These are phyloP conservation scores for Miscanthus sacchariflorus DNA, from an alignment of 202 grass and related monocot species.

Conservation along the genomic window DNA sequence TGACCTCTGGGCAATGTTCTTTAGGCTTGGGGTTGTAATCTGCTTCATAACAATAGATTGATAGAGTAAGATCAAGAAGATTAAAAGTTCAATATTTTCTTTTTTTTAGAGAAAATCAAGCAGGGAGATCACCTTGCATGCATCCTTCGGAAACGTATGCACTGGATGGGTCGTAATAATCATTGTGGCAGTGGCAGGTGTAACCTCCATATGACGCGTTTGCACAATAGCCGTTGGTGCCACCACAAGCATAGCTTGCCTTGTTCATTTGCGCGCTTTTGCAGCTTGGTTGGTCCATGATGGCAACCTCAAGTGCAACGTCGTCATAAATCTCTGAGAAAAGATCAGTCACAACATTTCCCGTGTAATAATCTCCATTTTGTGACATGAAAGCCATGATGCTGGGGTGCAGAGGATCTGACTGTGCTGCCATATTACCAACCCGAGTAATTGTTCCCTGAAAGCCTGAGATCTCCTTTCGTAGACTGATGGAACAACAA, in stretches of 20 bases:
- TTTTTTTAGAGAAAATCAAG: neutral
- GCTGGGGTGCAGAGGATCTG: no score
- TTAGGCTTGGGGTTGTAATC: neutral
- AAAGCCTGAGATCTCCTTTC: neutral
- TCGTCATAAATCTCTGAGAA: accelerated
- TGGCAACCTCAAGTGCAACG: accelerated
- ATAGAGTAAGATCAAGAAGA: neutral
- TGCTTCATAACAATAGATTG: neutral
- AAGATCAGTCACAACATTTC: accelerated
- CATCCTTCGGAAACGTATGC: constrained; percentile 36
- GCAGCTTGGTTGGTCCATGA: constrained; percentile 35
- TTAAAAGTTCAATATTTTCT: neutral
- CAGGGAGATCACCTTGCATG: neutral
- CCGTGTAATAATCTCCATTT: accelerated
- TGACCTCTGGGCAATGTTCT: neutral
- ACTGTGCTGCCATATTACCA: no score
- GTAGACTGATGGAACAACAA: neutral
- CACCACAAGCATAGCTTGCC: constrained; percentile 12
- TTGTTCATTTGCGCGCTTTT: neutral
- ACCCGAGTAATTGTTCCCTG: neutral
- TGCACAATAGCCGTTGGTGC: accelerated
- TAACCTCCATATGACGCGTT: neutral
- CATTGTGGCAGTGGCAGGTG: neutral
- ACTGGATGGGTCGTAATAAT: neutral
- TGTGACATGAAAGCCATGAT: neutral